Evolutionary conservation across 106 monocot genomes (phyloP), one percentile per base, ranked within the genome.

Genomic region (Allium sativum): DNA sequence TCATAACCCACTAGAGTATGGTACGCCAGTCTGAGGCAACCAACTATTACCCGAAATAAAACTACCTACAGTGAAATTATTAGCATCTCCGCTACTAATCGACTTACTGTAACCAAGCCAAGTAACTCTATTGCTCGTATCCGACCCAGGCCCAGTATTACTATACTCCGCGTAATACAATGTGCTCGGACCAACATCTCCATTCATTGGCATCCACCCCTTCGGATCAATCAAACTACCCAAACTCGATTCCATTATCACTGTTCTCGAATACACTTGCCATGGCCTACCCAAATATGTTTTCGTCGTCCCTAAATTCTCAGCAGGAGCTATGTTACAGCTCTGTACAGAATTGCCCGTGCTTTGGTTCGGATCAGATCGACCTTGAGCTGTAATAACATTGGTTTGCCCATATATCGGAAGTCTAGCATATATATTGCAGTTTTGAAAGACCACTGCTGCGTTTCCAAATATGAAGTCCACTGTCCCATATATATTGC

Each of bases 401-500:
- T 93, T 93, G 43, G 60, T 75, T 67, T 93, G 93, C 44, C 82
- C 80, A 0, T 2, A 9, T 64, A 89, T 60, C 1, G 93, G 93
- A 0, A 79, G 81, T 17, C 93, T 56, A 10, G 88, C 63, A 64
- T 77, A 88, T 52, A 93, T 69, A 53, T 77, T 88, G 74, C 93
- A 93, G 70, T 65, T 53, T 56, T 93, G 93, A 70, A 93, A 83
- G 7, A 89, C 89, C 16, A 76, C 89, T 3, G 93, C 93, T 7
- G 93, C 82, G 61, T 89, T 86, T 48, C 93, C 93, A 66, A 93
- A 93, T 59, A 93, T 78, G 83, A 64, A 89, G 66, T 93, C 93
- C 0, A 93, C 89, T 3, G 93, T 93, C 58, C 89, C 93, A 69
- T 83, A 83, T 59, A 89, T 69, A 78, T 84, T 78, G 74, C 92